Evolutionary conservation across 225 moss, liverwort and hornwort species (phyloP).

Genomic region (Pleurozium schreberi): DNA sequence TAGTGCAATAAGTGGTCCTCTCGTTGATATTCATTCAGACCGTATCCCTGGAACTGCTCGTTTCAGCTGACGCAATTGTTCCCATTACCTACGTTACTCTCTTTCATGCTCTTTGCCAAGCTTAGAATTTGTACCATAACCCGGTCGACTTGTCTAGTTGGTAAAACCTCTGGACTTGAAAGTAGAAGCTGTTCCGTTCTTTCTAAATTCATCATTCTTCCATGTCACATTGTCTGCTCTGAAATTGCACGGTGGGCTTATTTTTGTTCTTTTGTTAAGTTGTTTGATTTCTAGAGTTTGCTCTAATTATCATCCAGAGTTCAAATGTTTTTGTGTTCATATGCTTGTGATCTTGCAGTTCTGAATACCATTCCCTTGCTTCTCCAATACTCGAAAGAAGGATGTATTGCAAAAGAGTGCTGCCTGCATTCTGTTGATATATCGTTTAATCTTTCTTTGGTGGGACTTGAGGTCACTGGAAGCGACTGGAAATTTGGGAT

Average conservation of each 20-base stretch:
- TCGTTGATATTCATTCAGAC: background rate
- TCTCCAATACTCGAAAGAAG: background rate
- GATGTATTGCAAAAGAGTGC: background rate
- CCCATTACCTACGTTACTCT: background rate
- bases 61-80: background rate
- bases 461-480: background rate
- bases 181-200: background rate
- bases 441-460: background rate
- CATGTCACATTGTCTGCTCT: background rate
- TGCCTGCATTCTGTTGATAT: background rate
- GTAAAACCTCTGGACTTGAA: background rate
- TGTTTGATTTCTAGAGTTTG: background rate
- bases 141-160: background rate
- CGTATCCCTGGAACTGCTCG: background rate
- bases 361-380: background rate
- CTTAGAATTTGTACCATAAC: slow-evolving; percentile 9
- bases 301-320: background rate
- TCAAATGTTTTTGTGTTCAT: background rate
- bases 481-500: background rate
- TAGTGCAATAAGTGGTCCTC: slow-evolving; percentile 3
- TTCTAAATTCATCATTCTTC: background rate
- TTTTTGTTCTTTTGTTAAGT: background rate
- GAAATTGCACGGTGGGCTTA: background rate
- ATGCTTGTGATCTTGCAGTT: background rate
- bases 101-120: background rate